Percentiles rank a stretch among this genome's conserved stretches.
Evolutionary conservation across 345 rosid genomes (phyloP).

Genomic region (Iberis pinnata): DNA sequence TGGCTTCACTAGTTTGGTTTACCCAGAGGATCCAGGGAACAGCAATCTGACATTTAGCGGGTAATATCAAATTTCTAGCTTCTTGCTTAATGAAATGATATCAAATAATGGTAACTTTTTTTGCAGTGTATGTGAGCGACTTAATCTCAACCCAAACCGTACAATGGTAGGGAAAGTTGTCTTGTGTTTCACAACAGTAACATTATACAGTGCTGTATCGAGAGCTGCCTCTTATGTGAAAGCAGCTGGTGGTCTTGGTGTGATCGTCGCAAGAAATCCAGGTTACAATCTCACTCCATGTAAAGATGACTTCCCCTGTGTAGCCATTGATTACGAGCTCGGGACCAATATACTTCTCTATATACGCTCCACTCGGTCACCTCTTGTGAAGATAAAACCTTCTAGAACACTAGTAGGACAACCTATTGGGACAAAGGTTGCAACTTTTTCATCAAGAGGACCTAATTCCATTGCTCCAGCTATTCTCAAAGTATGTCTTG

Average conservation of each 20-base stretch:
- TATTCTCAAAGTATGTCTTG: constrained; percentile 26
- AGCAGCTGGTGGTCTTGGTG: constrained; percentile 33
- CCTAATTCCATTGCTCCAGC: constrained; percentile 33
- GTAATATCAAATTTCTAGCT: neutral
- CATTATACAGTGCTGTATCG: constrained; percentile 15
- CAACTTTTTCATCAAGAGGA: constrained; percentile 40
- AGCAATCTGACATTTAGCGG: constrained; percentile 16
- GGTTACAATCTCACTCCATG: constrained; percentile 28
- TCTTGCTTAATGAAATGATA: neutral
- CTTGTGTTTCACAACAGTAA: constrained; percentile 28
- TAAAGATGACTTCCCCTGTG: constrained; percentile 29
- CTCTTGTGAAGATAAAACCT: constrained; percentile 22
- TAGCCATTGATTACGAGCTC: constrained; percentile 31
- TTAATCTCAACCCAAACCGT: constrained; percentile 1
- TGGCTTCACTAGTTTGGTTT: constrained; percentile 32
- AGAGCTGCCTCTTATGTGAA: constrained; percentile 23
- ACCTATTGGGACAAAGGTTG: constrained; percentile 23
- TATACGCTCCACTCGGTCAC: constrained; percentile 33
- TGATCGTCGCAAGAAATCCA: constrained; percentile 33
- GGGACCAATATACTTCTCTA: constrained; percentile 33
- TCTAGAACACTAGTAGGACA: constrained; percentile 16
- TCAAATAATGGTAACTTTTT: too few relatives aligned
- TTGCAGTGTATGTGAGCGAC: constrained; percentile 17
- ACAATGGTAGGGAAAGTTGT: constrained; percentile 31
- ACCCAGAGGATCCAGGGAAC: constrained; percentile 27